A percentile compares a stretch with the other conserved stretches of the same genome.
phyloP scores from a whole-genome alignment of 371 early-diverging fungal species.

The Quaeritorhiza haematococci region DNA sequence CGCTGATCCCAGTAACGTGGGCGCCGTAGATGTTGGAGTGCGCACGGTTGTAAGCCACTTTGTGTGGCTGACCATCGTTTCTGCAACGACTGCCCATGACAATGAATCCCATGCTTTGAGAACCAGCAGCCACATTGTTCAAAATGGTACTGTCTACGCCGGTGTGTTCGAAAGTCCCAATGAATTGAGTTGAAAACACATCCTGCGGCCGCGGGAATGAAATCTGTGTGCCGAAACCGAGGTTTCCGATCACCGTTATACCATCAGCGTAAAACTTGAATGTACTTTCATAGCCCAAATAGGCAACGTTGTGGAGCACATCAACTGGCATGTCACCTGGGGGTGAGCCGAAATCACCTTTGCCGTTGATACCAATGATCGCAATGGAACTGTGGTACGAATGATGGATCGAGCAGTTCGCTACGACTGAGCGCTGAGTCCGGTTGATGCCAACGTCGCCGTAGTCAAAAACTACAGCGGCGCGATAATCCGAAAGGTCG shows the following conservation, averaged over 20 bases:
- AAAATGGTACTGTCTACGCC: no score
- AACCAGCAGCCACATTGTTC: no score
- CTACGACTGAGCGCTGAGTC: neutral
- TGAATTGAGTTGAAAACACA: neutral
- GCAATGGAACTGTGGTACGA: neutral
- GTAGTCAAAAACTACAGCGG: neutral
- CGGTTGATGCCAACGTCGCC: neutral
- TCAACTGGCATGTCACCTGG: neutral
- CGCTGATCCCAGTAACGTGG: neutral
- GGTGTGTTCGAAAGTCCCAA: no score
- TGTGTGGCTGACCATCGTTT: no score
- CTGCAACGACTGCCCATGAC: no score
- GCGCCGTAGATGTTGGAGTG: neutral
- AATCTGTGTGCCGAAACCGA: neutral
- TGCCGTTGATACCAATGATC: neutral
- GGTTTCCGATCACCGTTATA: neutral
- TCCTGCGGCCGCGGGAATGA: neutral
- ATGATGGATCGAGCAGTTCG: neutral
- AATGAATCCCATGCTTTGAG: no score
- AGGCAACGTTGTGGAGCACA: neutral
- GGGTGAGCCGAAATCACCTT: no score
- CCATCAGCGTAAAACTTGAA: neutral
- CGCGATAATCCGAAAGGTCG: neutral
- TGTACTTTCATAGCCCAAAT: neutral
- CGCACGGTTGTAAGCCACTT: no score